Percentiles rank a stretch among this genome's conserved stretches.
Conservation (phyloP, 2,329 filamentous ascomycete genomes). For the Pyricularia grisea region DNA sequence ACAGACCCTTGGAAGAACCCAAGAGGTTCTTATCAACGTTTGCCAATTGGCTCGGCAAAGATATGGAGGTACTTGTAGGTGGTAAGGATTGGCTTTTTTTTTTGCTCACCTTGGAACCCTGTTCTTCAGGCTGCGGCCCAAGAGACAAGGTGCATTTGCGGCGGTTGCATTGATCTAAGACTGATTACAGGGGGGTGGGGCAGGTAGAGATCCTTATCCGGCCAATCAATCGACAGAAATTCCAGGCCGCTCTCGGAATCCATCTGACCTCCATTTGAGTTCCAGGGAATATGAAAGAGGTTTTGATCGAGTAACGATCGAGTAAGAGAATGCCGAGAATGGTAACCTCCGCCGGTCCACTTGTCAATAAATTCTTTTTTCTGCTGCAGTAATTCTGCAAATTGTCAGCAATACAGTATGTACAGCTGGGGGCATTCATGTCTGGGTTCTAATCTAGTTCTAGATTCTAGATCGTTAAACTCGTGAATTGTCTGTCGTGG, state of each 20-base stretch:
- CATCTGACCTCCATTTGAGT: not conserved
- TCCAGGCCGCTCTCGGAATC: conserved; percentile 2
- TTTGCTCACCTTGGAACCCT: too few species aligned
- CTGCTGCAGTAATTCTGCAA: not conserved
- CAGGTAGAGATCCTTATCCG: not conserved
- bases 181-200: not conserved
- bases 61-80: not conserved
- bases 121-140: not conserved
- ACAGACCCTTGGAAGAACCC: not conserved
- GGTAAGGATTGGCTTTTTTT: not conserved
- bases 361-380: not conserved
- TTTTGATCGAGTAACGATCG: conserved; percentile 34
- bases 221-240: not conserved
- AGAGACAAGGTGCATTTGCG: not conserved
- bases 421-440: too few species aligned
- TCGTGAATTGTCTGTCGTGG: not conserved
- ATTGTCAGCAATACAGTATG: not conserved
- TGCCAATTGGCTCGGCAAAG: not conserved
- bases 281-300: conserved; percentile 9
- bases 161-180: not conserved
- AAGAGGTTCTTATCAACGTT: not conserved
- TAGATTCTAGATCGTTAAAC: not conserved
- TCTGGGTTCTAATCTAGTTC: too few species aligned
- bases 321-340: conserved; percentile 9
- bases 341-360: not conserved